Percentiles rank a stretch among this genome's conserved stretches.
Evolutionary conservation across 1,284 basidiomycete genomes (phyloP).

Genomic region (Marasmius sp.): DNA sequence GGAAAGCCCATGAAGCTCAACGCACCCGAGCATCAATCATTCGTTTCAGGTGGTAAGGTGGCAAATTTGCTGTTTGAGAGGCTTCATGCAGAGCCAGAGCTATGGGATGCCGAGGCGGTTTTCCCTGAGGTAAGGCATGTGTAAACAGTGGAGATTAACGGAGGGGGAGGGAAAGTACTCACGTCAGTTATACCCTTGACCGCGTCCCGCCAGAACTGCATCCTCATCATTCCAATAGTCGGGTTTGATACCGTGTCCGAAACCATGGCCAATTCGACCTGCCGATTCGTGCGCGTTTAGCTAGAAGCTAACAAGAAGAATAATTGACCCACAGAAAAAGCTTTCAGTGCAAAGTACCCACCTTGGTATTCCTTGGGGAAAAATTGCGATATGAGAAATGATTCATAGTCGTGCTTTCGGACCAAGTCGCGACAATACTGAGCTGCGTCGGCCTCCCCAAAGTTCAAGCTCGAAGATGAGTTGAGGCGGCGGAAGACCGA

Average conservation of each 20-base stretch:
- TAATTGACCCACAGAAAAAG: slow-evolving; percentile 75
- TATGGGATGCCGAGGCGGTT: slow-evolving; percentile 81
- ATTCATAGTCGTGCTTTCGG: slow-evolving; percentile 78
- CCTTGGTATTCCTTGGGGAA: slow-evolving; percentile 67
- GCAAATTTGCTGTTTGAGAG: slow-evolving; percentile 49
- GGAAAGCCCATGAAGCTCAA: slow-evolving; percentile 12
- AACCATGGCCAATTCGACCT: slow-evolving; percentile 85
- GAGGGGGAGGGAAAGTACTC: slow-evolving; percentile 27
- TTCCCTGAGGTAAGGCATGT: slow-evolving; percentile 49
- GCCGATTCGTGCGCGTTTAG: slow-evolving; percentile 16
- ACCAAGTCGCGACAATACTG: slow-evolving; percentile 71
- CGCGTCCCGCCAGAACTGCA: slow-evolving; percentile 93
- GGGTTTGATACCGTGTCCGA: slow-evolving; percentile 80
- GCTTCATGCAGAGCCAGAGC: slow-evolving; percentile 73
- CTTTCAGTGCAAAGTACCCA: slow-evolving; percentile 81
- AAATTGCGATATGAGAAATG: slow-evolving; percentile 75
- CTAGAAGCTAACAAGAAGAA: slow-evolving; percentile 12
- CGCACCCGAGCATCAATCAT: slow-evolving; percentile 85
- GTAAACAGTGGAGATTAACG: slow-evolving; percentile 1
- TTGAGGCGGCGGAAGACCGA: not conserved
- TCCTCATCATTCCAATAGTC: slow-evolving; percentile 83
- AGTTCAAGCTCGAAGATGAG: not conserved
- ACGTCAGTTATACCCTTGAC: slow-evolving; percentile 73
- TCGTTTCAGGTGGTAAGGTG: slow-evolving; percentile 79
- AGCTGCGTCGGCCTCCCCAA: slow-evolving; percentile 36